Evolutionary conservation across 2,329 filamentous ascomycete genomes (phyloP).

Genomic region (Sporothrix humicola): DNA sequence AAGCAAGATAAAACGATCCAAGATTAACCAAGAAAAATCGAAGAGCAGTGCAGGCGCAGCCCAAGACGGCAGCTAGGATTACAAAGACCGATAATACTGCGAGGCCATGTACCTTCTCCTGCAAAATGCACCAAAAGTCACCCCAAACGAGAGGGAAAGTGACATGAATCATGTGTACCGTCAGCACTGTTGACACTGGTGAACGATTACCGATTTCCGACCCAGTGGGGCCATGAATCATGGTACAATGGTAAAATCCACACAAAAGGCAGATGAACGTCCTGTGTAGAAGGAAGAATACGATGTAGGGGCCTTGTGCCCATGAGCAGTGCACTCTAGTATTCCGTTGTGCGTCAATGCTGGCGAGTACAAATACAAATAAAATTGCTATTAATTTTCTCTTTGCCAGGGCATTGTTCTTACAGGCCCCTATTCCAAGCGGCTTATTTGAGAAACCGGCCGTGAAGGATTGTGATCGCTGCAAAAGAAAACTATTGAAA

Average conservation of each 20-base stretch:
- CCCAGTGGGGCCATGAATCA: not conserved
- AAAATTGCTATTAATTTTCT: not conserved
- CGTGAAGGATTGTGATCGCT: not conserved
- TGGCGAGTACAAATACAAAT: not conserved
- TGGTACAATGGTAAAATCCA: not conserved
- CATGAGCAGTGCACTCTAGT: not conserved
- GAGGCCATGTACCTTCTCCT: not conserved
- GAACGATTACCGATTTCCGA: slow-evolving; percentile 13
- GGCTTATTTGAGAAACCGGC: not conserved
- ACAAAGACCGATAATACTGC: not conserved
- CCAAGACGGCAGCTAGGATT: not conserved
- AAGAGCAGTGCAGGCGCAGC: not conserved
- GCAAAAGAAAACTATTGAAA: not conserved
- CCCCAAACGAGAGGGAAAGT: not conserved
- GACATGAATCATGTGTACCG: slow-evolving; percentile 15
- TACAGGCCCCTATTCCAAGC: not conserved
- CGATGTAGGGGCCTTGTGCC: too few species aligned
- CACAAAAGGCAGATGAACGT: too few species aligned
- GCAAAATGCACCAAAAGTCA: not conserved
- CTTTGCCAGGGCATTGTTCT: not conserved
- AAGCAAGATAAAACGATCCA: not conserved
- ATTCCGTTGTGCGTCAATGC: not conserved
- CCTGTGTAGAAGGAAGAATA: not conserved
- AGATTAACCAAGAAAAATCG: not conserved
- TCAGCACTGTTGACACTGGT: not conserved